Conservation (phyloP, 2,329 filamentous ascomycete species). For the Didymosphaeria variabile region DNA sequence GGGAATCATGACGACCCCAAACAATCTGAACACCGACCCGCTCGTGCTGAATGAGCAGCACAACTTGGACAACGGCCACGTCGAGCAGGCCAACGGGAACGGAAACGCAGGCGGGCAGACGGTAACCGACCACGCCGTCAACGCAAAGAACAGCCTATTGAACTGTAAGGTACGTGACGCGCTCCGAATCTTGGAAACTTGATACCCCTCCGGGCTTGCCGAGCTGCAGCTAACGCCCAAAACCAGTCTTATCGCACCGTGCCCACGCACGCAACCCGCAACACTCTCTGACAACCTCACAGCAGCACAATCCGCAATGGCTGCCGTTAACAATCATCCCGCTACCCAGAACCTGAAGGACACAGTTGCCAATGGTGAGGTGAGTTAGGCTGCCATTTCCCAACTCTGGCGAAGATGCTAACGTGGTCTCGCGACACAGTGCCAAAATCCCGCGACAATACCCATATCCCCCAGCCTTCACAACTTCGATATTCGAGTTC, state of each 20-base stretch:
- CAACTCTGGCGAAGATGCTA: constrained; percentile 25
- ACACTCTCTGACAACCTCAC: constrained; percentile 38
- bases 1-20: constrained; percentile 2
- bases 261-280: constrained; percentile 27
- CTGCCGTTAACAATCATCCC: constrained; percentile 59
- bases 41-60: constrained; percentile 11
- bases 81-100: constrained; percentile 31
- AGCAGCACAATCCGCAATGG: constrained; percentile 61
- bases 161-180: constrained; percentile 55
- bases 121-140: constrained; percentile 36
- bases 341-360: constrained; percentile 57
- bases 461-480: neutral
- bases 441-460: constrained; percentile 26
- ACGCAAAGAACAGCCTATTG: constrained; percentile 49
- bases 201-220: constrained; percentile 38
- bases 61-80: neutral
- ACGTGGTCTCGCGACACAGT: constrained; percentile 43
- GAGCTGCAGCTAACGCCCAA: constrained; percentile 45
- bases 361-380: constrained; percentile 56
- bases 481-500: neutral
- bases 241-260: constrained; percentile 49
- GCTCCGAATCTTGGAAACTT: constrained; percentile 2
- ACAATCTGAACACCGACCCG: constrained; percentile 13
- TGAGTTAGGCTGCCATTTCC: constrained; percentile 37
- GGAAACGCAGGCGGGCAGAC: constrained; percentile 23